Conservation (phyloP, 2,329 filamentous ascomycete genomes). For the Neonectria faginata region DNA sequence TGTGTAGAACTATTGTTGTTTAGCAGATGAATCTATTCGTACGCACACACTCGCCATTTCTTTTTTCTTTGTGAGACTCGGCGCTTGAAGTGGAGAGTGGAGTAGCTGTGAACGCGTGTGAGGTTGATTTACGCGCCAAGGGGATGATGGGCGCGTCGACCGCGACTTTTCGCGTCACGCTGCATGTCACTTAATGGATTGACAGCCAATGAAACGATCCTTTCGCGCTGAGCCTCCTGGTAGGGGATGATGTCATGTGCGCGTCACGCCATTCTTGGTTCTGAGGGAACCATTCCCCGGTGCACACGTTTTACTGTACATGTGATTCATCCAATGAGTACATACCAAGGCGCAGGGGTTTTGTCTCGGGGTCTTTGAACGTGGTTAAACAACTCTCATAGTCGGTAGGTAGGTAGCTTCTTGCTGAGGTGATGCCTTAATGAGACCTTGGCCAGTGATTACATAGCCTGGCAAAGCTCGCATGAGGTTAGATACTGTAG, state of each 20-base stretch:
- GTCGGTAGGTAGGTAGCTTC: no score
- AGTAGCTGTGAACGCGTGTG: conserved; percentile 26
- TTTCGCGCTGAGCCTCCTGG: conserved; percentile 15
- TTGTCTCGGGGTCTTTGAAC: background rate
- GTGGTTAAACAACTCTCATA: background rate
- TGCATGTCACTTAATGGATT: conserved; percentile 27
- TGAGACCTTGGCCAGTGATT: no score
- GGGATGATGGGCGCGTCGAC: conserved; percentile 31
- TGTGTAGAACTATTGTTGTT: conserved; percentile 12
- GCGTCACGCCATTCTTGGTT: conserved; percentile 13
- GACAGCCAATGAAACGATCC: conserved; percentile 38
- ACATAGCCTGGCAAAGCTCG: no score
- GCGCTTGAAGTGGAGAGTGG: conserved; percentile 22
- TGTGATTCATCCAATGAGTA: background rate
- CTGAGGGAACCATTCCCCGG: background rate
- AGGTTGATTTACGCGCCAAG: conserved; percentile 46
- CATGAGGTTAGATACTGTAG: no score
- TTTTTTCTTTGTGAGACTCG: conserved; percentile 27
- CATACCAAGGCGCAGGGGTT: background rate
- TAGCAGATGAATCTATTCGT: conserved; percentile 16
- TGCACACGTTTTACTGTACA: background rate
- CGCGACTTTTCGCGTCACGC: conserved; percentile 42
- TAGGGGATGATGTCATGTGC: conserved; percentile 38
- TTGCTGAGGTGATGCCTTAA: background rate
- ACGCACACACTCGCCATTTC: conserved; percentile 9